A percentile compares a stretch with the other conserved stretches of the same genome.
phyloP scores from a whole-genome alignment of 352 stramenopile species.

The Phytophthora podocarpi region DNA sequence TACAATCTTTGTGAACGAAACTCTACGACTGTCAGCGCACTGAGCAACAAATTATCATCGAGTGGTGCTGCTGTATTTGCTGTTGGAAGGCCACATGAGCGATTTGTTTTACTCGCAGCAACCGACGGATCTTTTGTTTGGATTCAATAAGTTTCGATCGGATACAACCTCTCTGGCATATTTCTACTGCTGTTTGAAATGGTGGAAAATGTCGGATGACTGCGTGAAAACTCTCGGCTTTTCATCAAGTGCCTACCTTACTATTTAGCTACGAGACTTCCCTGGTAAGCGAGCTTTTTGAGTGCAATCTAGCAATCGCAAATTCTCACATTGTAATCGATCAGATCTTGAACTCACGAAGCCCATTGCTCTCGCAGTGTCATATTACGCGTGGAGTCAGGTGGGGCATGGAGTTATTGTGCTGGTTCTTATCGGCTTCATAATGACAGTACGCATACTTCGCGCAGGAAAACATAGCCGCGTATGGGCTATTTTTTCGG shows the following conservation, averaged over 20 bases:
- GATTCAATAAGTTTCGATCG: constrained; percentile 8
- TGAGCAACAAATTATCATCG: constrained; percentile 8
- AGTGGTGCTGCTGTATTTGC: constrained; percentile 1
- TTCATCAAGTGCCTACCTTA: constrained; percentile 1
- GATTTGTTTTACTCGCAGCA: constrained; percentile 9
- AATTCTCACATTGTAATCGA: constrained; percentile 6
- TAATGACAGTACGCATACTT: constrained; percentile 10
- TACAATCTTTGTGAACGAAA: constrained; percentile 8
- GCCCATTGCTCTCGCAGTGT: background rate
- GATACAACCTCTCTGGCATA: constrained; percentile 10
- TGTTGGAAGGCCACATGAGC: constrained; percentile 12
- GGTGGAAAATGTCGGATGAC: background rate
- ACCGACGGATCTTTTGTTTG: constrained; percentile 8
- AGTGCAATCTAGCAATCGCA: background rate
- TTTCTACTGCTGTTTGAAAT: constrained; percentile 6
- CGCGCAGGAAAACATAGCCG: background rate
- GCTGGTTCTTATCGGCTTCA: constrained; percentile 10
- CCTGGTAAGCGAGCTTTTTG: background rate
- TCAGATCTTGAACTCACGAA: background rate
- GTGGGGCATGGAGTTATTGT: constrained; percentile 6
- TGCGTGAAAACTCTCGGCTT: background rate
- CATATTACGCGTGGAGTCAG: constrained; percentile 17
- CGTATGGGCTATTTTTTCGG: background rate
- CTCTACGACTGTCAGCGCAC: constrained; percentile 2
- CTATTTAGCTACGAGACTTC: constrained; percentile 9